Conservation (phyloP, 106 monocot species). For the Allium sativum region DNA sequence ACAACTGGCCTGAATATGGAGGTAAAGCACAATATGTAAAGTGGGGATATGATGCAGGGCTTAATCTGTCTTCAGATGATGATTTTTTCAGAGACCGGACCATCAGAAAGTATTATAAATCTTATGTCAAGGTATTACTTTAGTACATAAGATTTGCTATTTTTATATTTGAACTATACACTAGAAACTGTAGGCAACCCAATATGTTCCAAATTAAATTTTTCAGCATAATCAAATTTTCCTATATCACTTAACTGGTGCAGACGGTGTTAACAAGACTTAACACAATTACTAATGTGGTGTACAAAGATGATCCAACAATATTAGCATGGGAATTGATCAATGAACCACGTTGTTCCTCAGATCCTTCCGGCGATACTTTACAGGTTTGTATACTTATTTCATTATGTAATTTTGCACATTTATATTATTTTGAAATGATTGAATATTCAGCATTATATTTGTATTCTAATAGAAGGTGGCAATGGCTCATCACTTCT, state of each 20-base stretch:
- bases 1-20: conserved; percentile 81
- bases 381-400: conserved; percentile 37
- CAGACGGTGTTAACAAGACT: conserved; percentile 61
- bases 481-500: no score
- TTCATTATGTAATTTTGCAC: no score
- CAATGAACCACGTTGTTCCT: conserved; percentile 72
- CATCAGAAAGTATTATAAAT: conserved; percentile 67
- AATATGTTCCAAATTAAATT: background rate
- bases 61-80: conserved; percentile 60
- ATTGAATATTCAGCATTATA: no score
- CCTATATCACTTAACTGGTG: background rate
- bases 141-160: background rate
- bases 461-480: no score
- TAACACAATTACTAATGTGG: conserved; percentile 53
- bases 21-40: conserved; percentile 76
- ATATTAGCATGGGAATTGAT: conserved; percentile 96
- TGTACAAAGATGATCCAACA: conserved; percentile 83
- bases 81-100: conserved; percentile 67
- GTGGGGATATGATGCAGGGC: conserved; percentile 62
- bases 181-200: background rate
- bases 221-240: background rate
- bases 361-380: conserved; percentile 76
- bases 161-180: background rate
- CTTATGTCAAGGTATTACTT: conserved; percentile 45
- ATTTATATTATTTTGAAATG: no score